Conservation (phyloP, 2,329 filamentous ascomycete species). For the Didymella exigua region DNA sequence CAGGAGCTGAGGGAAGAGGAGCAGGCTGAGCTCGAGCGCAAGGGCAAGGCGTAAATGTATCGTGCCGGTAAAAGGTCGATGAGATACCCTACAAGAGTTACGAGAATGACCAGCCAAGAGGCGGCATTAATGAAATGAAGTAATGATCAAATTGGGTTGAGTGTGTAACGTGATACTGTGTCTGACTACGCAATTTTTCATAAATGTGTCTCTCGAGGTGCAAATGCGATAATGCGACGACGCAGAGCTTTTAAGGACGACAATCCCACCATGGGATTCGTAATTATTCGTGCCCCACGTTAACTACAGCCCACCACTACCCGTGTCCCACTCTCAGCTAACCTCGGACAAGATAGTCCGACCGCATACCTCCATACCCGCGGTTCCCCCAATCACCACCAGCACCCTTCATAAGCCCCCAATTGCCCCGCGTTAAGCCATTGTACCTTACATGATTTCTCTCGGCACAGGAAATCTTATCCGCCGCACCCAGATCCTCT, state of each 20-base stretch:
- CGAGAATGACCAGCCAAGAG: constrained; percentile 14
- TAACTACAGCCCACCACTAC: background rate
- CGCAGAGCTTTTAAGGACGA: constrained; percentile 2
- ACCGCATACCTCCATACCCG: background rate
- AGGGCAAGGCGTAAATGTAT: constrained; percentile 53
- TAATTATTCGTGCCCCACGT: background rate
- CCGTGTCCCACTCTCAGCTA: constrained; percentile 9
- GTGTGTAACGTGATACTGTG: background rate
- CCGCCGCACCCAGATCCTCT: constrained; percentile 1
- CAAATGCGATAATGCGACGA: background rate
- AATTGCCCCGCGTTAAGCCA: constrained; percentile 5
- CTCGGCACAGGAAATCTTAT: constrained; percentile 10
- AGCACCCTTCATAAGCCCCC: background rate
- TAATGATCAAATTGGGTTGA: background rate
- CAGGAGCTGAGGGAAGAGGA: constrained; percentile 72
- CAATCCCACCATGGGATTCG: constrained; percentile 8
- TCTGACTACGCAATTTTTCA: background rate
- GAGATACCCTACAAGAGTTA: constrained; percentile 12
- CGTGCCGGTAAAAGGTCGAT: constrained; percentile 3
- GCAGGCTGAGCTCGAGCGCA: constrained; percentile 66
- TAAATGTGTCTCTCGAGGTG: background rate
- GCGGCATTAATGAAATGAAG: constrained; percentile 17
- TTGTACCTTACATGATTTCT: constrained; percentile 14
- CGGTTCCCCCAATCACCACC: constrained; percentile 6
- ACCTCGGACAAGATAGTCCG: constrained; percentile 8